phyloP scores from a whole-genome alignment of 306 rosid genomes.

The Cajanus cajan region DNA sequence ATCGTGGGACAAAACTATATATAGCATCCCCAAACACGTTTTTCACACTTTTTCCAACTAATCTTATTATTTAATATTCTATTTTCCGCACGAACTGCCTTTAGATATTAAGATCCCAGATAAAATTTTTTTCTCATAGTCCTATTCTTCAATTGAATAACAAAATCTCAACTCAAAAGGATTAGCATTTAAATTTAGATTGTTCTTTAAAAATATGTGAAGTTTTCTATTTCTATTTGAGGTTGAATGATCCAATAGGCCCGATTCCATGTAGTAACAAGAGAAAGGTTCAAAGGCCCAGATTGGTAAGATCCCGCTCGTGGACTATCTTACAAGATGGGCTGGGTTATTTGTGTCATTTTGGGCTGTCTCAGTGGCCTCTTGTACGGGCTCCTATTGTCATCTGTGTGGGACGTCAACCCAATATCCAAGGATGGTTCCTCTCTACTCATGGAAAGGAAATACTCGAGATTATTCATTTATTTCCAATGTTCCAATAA shows the following conservation, averaged over 20 bases:
- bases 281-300: not conserved
- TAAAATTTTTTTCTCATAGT: not conserved
- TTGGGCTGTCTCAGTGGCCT: not conserved
- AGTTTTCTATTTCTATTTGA: too few relatives aligned
- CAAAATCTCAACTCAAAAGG: not conserved
- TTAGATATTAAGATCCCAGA: not conserved
- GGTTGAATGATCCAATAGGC: not conserved
- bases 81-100: not conserved
- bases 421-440: not conserved
- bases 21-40: not conserved
- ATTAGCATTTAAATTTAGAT: not conserved
- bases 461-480: not conserved
- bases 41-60: not conserved
- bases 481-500: not conserved
- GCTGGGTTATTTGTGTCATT: not conserved
- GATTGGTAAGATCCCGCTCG: not conserved
- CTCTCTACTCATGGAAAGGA: too few relatives aligned
- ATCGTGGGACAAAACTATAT: not conserved
- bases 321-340: not conserved
- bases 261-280: not conserved
- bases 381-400: not conserved
- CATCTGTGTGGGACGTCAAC: not conserved
- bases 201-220: too few relatives aligned
- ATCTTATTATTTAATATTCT: too few relatives aligned
- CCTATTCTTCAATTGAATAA: not conserved